Percentiles rank a stretch among this genome's conserved stretches.
These are phyloP conservation scores for Candida xiaguanensis DNA, from an alignment of 805 yeast genomes.

Conservation along the genomic window DNA sequence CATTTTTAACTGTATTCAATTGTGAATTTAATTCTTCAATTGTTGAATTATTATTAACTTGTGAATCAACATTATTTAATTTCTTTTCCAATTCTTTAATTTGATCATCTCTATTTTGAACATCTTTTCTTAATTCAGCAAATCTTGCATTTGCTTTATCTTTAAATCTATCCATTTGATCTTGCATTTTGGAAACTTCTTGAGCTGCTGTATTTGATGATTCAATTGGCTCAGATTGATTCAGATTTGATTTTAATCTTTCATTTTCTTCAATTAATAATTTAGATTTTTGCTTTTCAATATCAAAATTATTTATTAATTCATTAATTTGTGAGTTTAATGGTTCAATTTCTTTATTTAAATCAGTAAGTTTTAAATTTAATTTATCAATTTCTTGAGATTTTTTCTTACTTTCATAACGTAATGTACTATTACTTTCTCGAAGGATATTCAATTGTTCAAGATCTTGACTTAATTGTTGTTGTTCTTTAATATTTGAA, in stretches of 20 bases:
- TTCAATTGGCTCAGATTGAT: constrained; percentile 18
- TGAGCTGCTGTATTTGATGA: constrained; percentile 4
- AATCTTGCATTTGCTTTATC: constrained; percentile 20
- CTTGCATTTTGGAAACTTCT: constrained; percentile 18
- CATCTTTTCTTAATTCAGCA: constrained; percentile 13
- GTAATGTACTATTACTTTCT: constrained; percentile 64
- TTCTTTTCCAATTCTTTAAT: constrained; percentile 6
- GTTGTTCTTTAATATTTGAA: constrained; percentile 35
- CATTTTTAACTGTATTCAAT: constrained; percentile 14
- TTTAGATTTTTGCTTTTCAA: constrained; percentile 11
- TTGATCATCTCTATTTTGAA: constrained; percentile 8
- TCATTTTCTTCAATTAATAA: constrained; percentile 17
- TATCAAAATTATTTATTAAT: constrained; percentile 21
- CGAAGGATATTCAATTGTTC: constrained; percentile 60
- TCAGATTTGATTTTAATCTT: constrained; percentile 14
- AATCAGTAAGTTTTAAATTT: constrained; percentile 32
- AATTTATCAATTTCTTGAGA: constrained; percentile 27
- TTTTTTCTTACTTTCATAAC: constrained; percentile 43
- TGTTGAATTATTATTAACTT: not conserved
- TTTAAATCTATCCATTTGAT: constrained; percentile 20
- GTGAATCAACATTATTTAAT: not conserved
- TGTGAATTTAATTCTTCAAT: constrained; percentile 15
- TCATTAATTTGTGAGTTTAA: constrained; percentile 36
- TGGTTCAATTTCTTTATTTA: constrained; percentile 40
- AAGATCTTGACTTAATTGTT: constrained; percentile 47